These are phyloP conservation scores for Saccharum officinarum DNA, from an alignment of 176 grass and related monocot genomes.

Conservation along the genomic window DNA sequence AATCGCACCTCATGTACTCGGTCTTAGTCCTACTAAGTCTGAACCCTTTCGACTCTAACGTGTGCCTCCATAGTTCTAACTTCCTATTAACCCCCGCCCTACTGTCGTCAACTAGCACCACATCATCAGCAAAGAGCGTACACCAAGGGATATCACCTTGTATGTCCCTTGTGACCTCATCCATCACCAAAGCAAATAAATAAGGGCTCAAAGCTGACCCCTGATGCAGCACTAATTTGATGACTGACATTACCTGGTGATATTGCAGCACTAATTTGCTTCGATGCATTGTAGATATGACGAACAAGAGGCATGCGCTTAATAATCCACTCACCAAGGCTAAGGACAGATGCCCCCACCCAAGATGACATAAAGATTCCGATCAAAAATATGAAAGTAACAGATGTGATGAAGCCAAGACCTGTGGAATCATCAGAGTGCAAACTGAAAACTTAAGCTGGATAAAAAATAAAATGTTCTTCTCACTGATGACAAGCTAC, in stretches of 20 bases:
- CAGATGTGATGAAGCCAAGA: conserved; percentile 93
- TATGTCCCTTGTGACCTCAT: too few species aligned
- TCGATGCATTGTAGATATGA: conserved; percentile 99
- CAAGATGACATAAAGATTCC: conserved; percentile 99
- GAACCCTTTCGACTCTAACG: too few species aligned
- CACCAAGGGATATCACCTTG: too few species aligned
- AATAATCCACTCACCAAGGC: conserved; percentile 98
- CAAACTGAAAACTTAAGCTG: not conserved
- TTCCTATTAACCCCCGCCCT: too few species aligned
- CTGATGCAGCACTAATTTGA: too few species aligned
- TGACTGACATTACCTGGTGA: conserved; percentile 73
- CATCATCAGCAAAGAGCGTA: too few species aligned
- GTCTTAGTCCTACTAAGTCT: too few species aligned
- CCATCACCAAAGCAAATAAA: too few species aligned
- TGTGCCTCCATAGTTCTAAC: too few species aligned
- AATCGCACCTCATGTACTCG: too few species aligned
- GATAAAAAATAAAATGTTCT: not conserved
- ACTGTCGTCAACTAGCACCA: too few species aligned
- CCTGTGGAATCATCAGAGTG: conserved; percentile 50
- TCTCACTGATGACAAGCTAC: conserved; percentile 2
- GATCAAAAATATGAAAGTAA: conserved; percentile 88
- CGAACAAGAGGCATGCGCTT: conserved; percentile 97
- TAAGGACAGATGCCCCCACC: conserved; percentile 89
- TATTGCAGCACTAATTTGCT: conserved; percentile 96
- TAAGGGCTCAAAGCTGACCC: too few species aligned